Evolutionary conservation across 495 filamentous ascomycete species (phyloP).

Genomic region (Aspergillus nidulans): DNA sequence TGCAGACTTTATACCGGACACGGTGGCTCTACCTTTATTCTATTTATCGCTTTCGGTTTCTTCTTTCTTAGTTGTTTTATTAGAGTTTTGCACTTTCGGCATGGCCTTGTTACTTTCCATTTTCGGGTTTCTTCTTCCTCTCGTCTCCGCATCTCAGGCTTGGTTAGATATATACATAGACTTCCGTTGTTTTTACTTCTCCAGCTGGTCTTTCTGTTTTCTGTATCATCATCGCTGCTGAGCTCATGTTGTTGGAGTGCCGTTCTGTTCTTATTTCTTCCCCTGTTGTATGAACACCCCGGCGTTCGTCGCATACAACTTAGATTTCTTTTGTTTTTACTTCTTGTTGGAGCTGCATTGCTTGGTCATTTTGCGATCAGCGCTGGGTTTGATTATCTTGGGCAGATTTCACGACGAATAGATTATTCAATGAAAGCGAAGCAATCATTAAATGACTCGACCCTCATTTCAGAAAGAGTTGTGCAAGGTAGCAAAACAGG

Average conservation of each 20-base stretch:
- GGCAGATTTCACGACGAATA: background rate
- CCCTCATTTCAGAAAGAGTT: background rate
- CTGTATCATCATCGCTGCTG: too few species aligned
- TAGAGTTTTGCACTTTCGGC: background rate
- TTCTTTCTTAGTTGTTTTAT: background rate
- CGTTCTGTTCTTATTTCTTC: too few species aligned
- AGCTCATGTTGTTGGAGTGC: too few species aligned
- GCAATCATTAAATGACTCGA: background rate
- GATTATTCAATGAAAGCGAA: too few species aligned
- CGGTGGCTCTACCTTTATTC: background rate
- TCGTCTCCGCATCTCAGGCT: too few species aligned
- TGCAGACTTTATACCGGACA: background rate
- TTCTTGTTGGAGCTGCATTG: background rate
- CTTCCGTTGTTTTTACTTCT: too few species aligned
- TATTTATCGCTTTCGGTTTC: background rate
- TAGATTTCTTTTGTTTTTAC: background rate
- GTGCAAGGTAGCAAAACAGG: background rate
- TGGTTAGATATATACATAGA: too few species aligned
- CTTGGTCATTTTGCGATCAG: background rate
- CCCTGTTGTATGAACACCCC: too few species aligned
- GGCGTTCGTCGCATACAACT: too few species aligned
- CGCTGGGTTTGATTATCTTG: background rate
- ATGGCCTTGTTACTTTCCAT: too few species aligned
- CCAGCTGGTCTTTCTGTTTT: too few species aligned
- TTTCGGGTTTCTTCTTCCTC: too few species aligned